Evolutionary conservation across 139 green algal genomes (phyloP).

Genomic region (Chlamydomonas applanata): DNA sequence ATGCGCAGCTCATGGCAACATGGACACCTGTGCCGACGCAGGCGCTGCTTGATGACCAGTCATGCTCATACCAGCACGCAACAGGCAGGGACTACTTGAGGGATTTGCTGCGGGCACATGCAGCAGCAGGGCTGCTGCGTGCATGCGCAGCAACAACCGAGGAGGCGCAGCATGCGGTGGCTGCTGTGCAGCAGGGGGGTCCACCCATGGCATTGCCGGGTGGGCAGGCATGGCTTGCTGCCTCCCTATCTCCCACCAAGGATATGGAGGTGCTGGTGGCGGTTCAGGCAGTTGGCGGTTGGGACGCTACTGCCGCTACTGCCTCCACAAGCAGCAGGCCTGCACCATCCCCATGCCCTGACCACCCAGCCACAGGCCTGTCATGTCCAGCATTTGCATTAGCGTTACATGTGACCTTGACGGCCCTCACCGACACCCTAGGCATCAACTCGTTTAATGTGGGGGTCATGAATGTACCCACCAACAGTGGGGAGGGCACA

Average conservation of each 20-base stretch:
- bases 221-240: constrained; percentile 10
- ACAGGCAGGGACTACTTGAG: constrained; percentile 1
- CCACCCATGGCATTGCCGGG: neutral
- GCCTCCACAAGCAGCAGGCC: neutral
- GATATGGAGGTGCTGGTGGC: constrained; percentile 62
- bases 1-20: constrained; percentile 48
- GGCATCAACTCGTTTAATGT: constrained; percentile 74
- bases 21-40: constrained; percentile 21
- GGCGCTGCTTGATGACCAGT: neutral
- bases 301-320: neutral
- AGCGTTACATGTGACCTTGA: constrained; percentile 51
- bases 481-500: neutral
- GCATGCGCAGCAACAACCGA: neutral
- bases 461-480: constrained; percentile 45
- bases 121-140: constrained; percentile 3
- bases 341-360: neutral
- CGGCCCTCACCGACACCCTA: constrained; percentile 70
- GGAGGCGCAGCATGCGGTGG: neutral
- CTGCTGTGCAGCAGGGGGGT: too few relatives aligned
- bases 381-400: constrained; percentile 45
- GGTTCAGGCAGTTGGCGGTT: neutral
- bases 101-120: neutral
- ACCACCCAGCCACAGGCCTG: constrained; percentile 18
- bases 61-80: neutral
- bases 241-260: constrained; percentile 52